Evolutionary conservation across 768 basidiomycete genomes (phyloP).

Genomic region (Suillus decipiens): DNA sequence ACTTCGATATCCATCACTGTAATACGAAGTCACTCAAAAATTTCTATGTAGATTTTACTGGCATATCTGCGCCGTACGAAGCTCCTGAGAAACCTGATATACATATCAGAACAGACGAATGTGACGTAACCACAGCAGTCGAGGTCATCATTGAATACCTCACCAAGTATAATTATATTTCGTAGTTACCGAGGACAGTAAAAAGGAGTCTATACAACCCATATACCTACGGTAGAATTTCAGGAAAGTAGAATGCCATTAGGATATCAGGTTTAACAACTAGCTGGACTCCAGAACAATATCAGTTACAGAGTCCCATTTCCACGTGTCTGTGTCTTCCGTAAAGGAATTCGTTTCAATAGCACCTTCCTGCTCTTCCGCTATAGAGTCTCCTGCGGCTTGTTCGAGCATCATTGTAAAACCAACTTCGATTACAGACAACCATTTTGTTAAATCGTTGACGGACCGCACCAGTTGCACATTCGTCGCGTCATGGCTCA

Average conservation of each 20-base stretch:
- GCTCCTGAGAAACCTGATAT: conserved; percentile 83
- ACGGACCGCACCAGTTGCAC: conserved; percentile 72
- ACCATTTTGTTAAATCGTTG: conserved; percentile 75
- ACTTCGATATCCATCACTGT: neutral
- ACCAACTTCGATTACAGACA: conserved; percentile 72
- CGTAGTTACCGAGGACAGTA: conserved; percentile 13
- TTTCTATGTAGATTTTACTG: conserved; percentile 83
- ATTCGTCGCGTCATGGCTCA: conserved; percentile 61
- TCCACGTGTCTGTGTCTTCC: conserved; percentile 10
- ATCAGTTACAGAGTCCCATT: conserved; percentile 21
- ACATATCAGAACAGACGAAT: conserved; percentile 86
- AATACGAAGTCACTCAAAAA: conserved; percentile 14
- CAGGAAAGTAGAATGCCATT: conserved; percentile 10
- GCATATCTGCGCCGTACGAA: conserved; percentile 97
- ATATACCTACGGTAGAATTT: conserved; percentile 17
- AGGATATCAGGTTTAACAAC: neutral
- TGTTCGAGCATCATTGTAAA: conserved; percentile 66
- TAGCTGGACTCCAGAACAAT: conserved; percentile 12
- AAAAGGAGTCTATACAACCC: conserved; percentile 14
- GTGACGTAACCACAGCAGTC: conserved; percentile 77
- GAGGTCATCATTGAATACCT: conserved; percentile 81
- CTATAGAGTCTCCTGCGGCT: conserved; percentile 52
- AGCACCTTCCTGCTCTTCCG: conserved; percentile 59
- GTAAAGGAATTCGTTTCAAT: conserved; percentile 24
- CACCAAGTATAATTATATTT: conserved; percentile 59